Base-by-base conservation (phyloP, 2,329 filamentous ascomycete genomes). In the Stachybotrys chlorohalonatus region DNA sequence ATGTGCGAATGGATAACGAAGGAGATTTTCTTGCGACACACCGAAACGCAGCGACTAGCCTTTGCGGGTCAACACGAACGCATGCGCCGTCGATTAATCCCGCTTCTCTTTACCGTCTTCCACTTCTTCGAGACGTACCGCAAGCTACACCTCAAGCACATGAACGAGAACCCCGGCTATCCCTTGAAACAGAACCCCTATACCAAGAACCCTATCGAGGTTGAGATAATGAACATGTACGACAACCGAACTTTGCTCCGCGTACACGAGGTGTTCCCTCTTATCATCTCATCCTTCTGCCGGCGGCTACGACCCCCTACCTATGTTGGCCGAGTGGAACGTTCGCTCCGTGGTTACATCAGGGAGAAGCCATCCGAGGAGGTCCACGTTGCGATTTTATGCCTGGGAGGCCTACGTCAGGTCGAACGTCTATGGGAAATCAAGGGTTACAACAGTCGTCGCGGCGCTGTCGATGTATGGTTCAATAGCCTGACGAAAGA, bases 121-220 rank as follows among this genome's bases (percentile, higher is more conserved):
- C 83, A 86, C 64, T 86, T 86, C 63, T 86, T 86, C 63, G 83
- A 86, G 64, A 83, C 75, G 1, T 85, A 84, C 62, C 79, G 83
- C 55, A 76, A 74, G 46, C 70, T 84, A 3, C 82, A 86, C 59
- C 66, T 84, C 7, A 69, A 81, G 59, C 80, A 82, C 57, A 74
- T 86, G 30, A 69, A 72, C 51, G 72, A 80, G 51, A 73, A 82
- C 54, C 70, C 69, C 46, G 77, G 79, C 11, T 71, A 77, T 51
- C 80, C 82, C 6, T 60, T 86, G 49, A 68, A 69, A 47, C 72
- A 65, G 47, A 73, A 75, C 53, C 78, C 82, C 0, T 85, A 81
- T 59, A 85, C 82, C 0, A 56, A 81, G 47, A 84, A 86, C 60
- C 83, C 83, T 0, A 82, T 86, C 58, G 83, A 86, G 64, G 68